These are phyloP conservation scores for Sugiyamaella marilandica DNA, from an alignment of 805 yeast species.

Conservation along the genomic window DNA sequence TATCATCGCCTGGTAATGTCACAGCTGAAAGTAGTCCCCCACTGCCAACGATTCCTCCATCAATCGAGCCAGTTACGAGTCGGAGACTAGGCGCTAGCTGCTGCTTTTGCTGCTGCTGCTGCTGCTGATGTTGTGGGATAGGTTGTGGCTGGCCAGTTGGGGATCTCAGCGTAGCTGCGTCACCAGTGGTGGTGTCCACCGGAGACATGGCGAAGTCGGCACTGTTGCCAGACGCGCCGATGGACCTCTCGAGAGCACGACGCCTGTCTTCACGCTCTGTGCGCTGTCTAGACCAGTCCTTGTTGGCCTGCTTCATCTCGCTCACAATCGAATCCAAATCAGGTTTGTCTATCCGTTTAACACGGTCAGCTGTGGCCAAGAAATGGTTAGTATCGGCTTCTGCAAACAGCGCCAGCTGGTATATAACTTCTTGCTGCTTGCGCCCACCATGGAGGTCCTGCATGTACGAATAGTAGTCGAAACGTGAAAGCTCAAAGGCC, in stretches of 20 bases:
- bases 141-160: background rate
- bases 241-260: constrained; percentile 33
- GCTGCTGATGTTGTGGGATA: background rate
- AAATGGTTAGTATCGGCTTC: constrained; percentile 31
- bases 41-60: background rate
- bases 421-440: constrained; percentile 37
- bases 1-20: background rate
- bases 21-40: background rate
- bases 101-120: background rate
- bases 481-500: constrained; percentile 38
- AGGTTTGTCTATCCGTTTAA: constrained; percentile 28
- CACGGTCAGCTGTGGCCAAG: constrained; percentile 25
- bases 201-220: constrained; percentile 6
- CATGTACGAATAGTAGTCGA: constrained; percentile 39
- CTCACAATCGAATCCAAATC: constrained; percentile 30
- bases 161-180: background rate
- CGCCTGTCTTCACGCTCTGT: constrained; percentile 36
- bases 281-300: constrained; percentile 37
- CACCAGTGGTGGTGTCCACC: background rate
- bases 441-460: constrained; percentile 41
- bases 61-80: background rate
- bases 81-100: background rate
- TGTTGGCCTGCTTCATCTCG: constrained; percentile 33
- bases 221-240: constrained; percentile 25
- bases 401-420: constrained; percentile 34